A percentile compares a stretch with the other conserved stretches of the same genome.
phyloP scores from a whole-genome alignment of 169 alveolate genomes.

The Condylostoma magnum region DNA sequence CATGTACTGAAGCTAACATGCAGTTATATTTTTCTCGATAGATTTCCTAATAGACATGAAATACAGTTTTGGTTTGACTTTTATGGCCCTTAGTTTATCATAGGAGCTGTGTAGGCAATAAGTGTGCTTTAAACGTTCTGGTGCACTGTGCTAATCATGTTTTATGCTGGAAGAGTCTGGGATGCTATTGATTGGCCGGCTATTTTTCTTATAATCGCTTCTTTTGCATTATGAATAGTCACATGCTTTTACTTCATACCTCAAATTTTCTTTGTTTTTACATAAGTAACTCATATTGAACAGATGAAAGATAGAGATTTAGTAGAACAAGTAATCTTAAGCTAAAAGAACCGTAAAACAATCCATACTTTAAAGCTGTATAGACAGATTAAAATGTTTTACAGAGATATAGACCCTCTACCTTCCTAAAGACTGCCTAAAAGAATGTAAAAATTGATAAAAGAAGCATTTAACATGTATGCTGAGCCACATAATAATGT shows the following conservation, averaged over 20 bases:
- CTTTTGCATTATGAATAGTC: not conserved
- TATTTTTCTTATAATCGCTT: not conserved
- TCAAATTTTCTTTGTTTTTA: not conserved
- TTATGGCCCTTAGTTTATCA: conserved; percentile 13
- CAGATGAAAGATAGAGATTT: conserved; percentile 12
- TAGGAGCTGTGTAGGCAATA: conserved; percentile 5
- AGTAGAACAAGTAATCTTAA: not conserved
- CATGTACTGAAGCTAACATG: conserved; percentile 22
- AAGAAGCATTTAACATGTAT: not conserved
- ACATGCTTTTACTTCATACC: conserved; percentile 16
- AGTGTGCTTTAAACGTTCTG: conserved; percentile 14
- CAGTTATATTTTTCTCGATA: not conserved
- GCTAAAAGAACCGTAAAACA: not conserved
- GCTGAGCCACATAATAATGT: conserved; percentile 1
- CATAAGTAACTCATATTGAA: not conserved
- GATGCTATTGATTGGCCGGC: not conserved
- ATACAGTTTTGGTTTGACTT: conserved; percentile 17
- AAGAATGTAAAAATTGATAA: not conserved
- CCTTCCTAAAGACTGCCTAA: not conserved
- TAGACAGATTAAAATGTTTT: conserved; percentile 27
- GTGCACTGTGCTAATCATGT: conserved; percentile 3
- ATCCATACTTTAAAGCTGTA: not conserved
- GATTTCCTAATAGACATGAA: conserved; percentile 21
- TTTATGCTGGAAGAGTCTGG: not conserved
- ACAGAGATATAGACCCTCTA: not conserved